phyloP scores from a whole-genome alignment of 1,284 basidiomycete species.

The Ustilago shanxiensis region DNA sequence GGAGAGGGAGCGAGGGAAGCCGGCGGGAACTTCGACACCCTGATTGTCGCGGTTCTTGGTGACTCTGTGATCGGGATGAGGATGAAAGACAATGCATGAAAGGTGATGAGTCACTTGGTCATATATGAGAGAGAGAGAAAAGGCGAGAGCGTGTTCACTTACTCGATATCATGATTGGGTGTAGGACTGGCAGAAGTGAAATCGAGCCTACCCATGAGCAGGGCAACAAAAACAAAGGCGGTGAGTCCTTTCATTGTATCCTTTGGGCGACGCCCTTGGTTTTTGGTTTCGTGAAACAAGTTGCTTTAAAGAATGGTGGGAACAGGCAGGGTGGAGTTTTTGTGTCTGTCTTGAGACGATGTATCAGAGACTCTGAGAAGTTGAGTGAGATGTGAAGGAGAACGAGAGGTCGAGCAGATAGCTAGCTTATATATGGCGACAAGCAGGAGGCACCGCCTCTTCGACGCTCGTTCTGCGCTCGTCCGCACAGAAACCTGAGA shows the following conservation, averaged over 20 bases:
- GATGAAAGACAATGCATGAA: not conserved
- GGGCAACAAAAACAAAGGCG: slow-evolving; percentile 17
- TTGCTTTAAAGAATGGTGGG: too few relatives aligned
- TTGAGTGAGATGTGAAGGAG: not conserved
- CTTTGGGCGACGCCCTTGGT: not conserved
- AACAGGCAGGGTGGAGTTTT: too few relatives aligned
- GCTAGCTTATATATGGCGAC: slow-evolving; percentile 11
- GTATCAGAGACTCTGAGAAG: not conserved
- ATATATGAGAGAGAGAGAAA: not conserved
- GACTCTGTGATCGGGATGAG: not conserved
- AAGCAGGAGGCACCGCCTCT: not conserved
- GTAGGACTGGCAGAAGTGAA: slow-evolving; percentile 14
- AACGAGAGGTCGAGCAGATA: too few relatives aligned
- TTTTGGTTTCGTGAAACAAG: not conserved
- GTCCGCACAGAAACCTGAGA: too few relatives aligned
- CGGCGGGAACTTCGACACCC: not conserved
- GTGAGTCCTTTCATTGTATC: slow-evolving; percentile 18
- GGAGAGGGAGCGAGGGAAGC: not conserved
- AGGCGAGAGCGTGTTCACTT: too few relatives aligned
- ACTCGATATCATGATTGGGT: slow-evolving; percentile 7
- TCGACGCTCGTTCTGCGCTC: too few relatives aligned
- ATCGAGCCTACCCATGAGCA: slow-evolving; percentile 14
- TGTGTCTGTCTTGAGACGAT: too few relatives aligned
- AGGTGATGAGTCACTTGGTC: not conserved
- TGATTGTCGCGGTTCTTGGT: not conserved